These are phyloP conservation scores for Neofusicoccum sp. DNA, from an alignment of 2,329 filamentous ascomycete genomes.

Conservation along the genomic window DNA sequence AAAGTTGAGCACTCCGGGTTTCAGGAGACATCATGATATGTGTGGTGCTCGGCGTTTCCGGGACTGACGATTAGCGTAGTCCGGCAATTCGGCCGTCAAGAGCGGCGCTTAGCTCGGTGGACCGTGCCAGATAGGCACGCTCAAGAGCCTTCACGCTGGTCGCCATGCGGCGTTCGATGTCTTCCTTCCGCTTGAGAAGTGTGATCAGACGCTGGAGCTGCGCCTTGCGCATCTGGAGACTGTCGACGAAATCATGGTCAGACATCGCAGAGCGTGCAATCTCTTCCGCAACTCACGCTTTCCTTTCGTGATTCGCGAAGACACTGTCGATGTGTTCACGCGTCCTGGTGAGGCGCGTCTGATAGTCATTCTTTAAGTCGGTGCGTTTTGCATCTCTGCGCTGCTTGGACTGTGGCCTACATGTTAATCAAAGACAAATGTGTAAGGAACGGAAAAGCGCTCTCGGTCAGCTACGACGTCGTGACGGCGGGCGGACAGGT, in stretches of 20 bases:
- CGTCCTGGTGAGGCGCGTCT: constrained; percentile 17
- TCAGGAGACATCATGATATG: background rate
- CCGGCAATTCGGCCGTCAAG: constrained; percentile 4
- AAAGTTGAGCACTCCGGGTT: background rate
- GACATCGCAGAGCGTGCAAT: too few relatives aligned
- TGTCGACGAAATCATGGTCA: background rate
- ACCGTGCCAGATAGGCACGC: background rate
- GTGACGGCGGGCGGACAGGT: background rate
- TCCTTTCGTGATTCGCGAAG: constrained; percentile 31
- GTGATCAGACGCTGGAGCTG: constrained; percentile 15
- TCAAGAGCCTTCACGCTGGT: constrained; percentile 16
- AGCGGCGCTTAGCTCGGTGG: background rate
- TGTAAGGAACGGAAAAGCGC: background rate
- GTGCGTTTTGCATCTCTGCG: constrained; percentile 29
- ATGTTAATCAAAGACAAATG: background rate
- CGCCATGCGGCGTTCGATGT: constrained; percentile 21
- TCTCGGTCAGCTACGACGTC: too few relatives aligned
- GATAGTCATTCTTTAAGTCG: constrained; percentile 29
- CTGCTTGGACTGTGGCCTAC: constrained; percentile 28
- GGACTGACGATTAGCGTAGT: background rate
- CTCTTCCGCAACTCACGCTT: constrained; percentile 29
- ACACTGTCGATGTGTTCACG: constrained; percentile 28
- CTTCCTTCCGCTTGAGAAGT: constrained; percentile 15
- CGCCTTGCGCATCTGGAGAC: constrained; percentile 5
- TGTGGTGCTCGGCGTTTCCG: background rate